Percentiles rank a stretch among this genome's conserved stretches.
phyloP scores from a whole-genome alignment of 257 asterid genomes.

The Cordia subcordata region DNA sequence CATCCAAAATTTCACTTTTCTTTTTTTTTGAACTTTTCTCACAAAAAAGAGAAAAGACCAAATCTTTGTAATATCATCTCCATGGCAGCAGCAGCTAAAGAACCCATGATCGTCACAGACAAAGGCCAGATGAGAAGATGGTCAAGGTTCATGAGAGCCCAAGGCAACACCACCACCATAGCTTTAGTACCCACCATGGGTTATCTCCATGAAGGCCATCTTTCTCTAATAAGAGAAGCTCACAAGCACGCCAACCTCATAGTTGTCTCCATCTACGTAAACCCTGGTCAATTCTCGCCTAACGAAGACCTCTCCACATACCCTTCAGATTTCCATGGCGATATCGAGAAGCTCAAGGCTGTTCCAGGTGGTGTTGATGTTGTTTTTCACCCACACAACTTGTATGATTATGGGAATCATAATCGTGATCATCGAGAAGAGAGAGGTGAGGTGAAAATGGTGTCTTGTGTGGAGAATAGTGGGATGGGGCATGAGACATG shows the following conservation, averaged over 20 bases:
- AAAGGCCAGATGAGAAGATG: constrained; percentile 76
- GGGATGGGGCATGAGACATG: constrained; percentile 84
- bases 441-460: constrained; percentile 22
- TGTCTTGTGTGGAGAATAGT: constrained; percentile 64
- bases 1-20: neutral
- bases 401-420: constrained; percentile 55
- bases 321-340: constrained; percentile 85
- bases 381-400: constrained; percentile 67
- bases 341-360: constrained; percentile 49
- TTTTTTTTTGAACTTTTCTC: no score
- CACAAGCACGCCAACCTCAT: constrained; percentile 44
- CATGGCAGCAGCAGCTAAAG: constrained; percentile 40
- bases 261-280: constrained; percentile 80
- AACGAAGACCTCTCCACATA: constrained; percentile 87
- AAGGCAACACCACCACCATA: constrained; percentile 49
- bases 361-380: constrained; percentile 67
- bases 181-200: constrained; percentile 97
- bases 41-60: neutral
- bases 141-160: constrained; percentile 61
- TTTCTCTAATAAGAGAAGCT: constrained; percentile 64
- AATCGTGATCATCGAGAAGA: neutral
- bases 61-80: neutral
- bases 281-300: constrained; percentile 93
- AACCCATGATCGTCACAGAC: constrained; percentile 50
- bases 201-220: constrained; percentile 87